phyloP scores from a whole-genome alignment of 73 alveolate genomes.

The Diophrys sp. region DNA sequence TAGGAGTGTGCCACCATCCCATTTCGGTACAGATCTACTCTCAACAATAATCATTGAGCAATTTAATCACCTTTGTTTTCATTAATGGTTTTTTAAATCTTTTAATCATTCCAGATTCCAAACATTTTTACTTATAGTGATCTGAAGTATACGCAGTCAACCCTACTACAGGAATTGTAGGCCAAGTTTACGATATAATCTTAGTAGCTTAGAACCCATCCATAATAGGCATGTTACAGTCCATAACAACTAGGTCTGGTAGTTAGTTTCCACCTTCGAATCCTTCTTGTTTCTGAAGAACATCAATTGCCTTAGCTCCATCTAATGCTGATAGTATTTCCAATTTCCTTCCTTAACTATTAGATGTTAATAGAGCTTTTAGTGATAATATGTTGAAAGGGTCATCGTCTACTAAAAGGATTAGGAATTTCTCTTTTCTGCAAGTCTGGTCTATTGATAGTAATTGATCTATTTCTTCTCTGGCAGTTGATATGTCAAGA shows the following conservation, averaged over 20 bases:
- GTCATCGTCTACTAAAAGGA: not conserved
- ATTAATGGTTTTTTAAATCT: not conserved
- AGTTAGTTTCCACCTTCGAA: too few species aligned
- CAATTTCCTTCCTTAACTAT: too few species aligned
- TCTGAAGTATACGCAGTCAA: not conserved
- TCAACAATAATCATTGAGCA: too few species aligned
- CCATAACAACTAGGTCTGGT: not conserved
- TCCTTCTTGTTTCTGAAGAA: not conserved
- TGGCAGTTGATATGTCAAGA: too few species aligned
- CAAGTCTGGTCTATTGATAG: not conserved
- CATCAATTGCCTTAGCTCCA: not conserved
- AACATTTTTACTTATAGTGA: not conserved
- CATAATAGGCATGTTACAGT: not conserved
- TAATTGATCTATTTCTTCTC: not conserved
- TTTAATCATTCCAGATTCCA: not conserved
- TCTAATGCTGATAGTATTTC: not conserved
- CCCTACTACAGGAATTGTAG: not conserved
- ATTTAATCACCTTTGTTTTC: not conserved
- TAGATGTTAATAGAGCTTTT: not conserved
- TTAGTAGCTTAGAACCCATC: constrained; percentile 1
- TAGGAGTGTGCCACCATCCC: too few species aligned
- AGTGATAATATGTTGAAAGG: not conserved
- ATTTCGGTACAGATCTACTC: too few species aligned
- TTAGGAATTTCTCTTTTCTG: not conserved
- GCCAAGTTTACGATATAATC: not conserved